Base-by-base conservation (phyloP, 169 alveolate species). In the Sarcocystis neurona region DNA sequence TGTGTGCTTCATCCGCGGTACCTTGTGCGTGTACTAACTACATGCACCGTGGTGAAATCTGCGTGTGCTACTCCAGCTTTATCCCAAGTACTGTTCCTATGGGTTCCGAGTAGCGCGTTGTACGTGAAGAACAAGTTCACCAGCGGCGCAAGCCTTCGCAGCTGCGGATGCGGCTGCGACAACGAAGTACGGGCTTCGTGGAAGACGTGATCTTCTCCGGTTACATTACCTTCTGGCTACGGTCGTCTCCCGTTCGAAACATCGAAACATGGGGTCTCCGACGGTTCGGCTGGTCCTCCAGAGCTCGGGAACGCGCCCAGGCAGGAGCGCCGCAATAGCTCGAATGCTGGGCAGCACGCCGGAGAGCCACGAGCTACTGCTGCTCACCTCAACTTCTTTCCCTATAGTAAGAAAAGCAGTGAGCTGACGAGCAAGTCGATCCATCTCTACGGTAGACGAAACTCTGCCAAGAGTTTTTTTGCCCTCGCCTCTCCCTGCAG, bases 261-360 rank as follows among this genome's bases (percentile, higher is more conserved):
- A 97, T 89, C 99, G 94, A 93, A 96, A 97, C 56, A 97, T 94
- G 18, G 99, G 98, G 91, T 97, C 95, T 68, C 97, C 96, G 89
- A 97, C 94, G 43, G 96, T 93, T 37, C 86, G 93, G 41, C 94
- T 97, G 47, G 94, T 96, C 89, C 97, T 94, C 72, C 89, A 85
- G 50, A 97, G 89, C 23, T 84, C 87, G 32, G 92, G 92, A 12
- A 97, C 94, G 89, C 88, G 88, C 27, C 60, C 63, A 5, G 98
- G 99, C 37, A 97, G 92, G 58, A 95, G 78, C 34, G 90, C 85
- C 41, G 95, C 75, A 77, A 95, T 95, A 0, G 90, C 88, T 50
- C 84, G 87, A 20, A 90, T 80, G 20, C 78, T 87, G 56, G 93
- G 93, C 53, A 90, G 41, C 79, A 90, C 86, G 66, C 68, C 85